Base-by-base conservation (phyloP, 306 rosid species). In the Medicago truncatula region DNA sequence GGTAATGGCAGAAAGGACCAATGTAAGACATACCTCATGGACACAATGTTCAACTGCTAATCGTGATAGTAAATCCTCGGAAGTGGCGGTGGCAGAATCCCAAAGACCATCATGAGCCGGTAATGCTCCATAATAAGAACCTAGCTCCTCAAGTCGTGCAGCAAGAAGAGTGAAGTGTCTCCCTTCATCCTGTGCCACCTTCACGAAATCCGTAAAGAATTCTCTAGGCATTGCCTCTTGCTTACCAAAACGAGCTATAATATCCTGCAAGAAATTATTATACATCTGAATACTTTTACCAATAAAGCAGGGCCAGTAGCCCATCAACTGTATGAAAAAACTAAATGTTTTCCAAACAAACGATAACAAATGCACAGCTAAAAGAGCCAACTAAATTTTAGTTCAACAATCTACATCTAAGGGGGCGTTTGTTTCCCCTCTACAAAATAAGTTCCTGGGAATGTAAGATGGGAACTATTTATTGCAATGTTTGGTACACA, bases 111-210 rank as follows among this genome's bases (percentile, higher is more conserved):
- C 97, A 21, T 94, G 97, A 65, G 87, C 93, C 0, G 93, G 90
- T 53, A 89, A 85, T 38, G 96, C 93, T 75, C 97, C 97, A 67
- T 90, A 94, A 61, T 72, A 85, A 54, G 95, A 91, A 47, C 95
- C 92, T 46, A 94, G 83, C 87, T 88, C 87, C 87, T 85, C 82
- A 40, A 90, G 96, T 41, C 91, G 78, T 4, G 92, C 72, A 14
- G 91, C 94, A 25, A 91, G 91, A 40, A 91, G 96, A 61, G 86
- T 86, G 85, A 94, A 91, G 79, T 90, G 97, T 13, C 90, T 74
- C 57, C 96, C 96, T 86, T 94, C 97, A 56, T 91, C 97, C 79
- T 89, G 94, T 20, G 98, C 97, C 49, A 91, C 94, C 87, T 83
- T 91, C 64, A 91, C 96, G 28, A 87, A 94, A 85, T 90, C 93